Conservation (phyloP, 805 yeast genomes). For the Metschnikowia lunata region DNA sequence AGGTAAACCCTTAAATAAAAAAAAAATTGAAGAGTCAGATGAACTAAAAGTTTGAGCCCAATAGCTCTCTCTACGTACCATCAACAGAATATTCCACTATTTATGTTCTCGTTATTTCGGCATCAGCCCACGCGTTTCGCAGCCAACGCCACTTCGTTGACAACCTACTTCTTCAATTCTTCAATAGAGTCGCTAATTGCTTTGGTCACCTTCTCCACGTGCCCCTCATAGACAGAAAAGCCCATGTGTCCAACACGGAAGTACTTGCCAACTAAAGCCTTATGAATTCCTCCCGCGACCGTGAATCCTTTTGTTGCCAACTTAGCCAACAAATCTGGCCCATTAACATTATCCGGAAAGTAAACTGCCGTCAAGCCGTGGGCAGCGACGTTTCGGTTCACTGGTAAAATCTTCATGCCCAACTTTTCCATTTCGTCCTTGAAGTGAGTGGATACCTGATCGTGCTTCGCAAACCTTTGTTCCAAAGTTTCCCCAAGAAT, state of each 20-base stretch:
- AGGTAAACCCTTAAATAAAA: too few relatives aligned
- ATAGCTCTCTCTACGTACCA: too few relatives aligned
- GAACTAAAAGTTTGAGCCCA: too few relatives aligned
- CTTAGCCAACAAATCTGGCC: conserved; percentile 57
- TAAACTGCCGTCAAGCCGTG: conserved; percentile 84
- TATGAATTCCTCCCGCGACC: conserved; percentile 88
- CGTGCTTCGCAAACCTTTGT: conserved; percentile 60
- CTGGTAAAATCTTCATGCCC: conserved; percentile 70
- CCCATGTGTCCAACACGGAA: conserved; percentile 98
- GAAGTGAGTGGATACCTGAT: conserved; percentile 56
- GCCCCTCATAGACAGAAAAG: conserved; percentile 49
- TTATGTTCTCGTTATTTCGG: too few relatives aligned
- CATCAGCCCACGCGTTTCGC: not conserved
- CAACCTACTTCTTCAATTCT: conserved; percentile 20
- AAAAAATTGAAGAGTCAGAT: too few relatives aligned
- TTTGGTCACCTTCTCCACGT: conserved; percentile 29
- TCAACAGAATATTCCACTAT: not conserved
- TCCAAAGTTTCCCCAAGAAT: conserved; percentile 50
- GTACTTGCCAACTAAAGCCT: conserved; percentile 72
- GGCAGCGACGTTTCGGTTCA: conserved; percentile 58
- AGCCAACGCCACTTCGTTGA: conserved; percentile 1
- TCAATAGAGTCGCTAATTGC: conserved; percentile 30
- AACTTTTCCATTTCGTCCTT: conserved; percentile 52
- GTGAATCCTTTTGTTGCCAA: conserved; percentile 64
- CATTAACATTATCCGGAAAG: conserved; percentile 70